These are phyloP conservation scores for Delonix regia DNA, from an alignment of 306 rosid species.

Conservation along the genomic window DNA sequence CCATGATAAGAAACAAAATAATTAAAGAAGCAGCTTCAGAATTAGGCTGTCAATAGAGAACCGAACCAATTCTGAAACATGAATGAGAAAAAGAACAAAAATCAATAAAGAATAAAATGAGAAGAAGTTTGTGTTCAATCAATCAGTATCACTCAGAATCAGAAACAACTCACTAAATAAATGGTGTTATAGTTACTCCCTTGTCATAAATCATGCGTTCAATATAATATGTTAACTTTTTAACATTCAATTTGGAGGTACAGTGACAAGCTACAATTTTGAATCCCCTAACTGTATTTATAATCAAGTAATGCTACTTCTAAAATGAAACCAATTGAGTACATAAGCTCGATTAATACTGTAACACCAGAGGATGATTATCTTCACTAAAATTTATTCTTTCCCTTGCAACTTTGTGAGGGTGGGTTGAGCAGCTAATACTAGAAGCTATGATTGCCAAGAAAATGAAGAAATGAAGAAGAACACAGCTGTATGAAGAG, in stretches of 20 bases:
- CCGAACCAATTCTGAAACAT: no score
- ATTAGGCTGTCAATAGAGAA: no score
- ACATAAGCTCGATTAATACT: neutral
- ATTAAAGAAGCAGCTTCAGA: no score
- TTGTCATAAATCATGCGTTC: neutral
- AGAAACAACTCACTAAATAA: no score
- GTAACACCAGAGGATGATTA: neutral
- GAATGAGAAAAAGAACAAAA: no score
- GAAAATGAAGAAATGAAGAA: neutral
- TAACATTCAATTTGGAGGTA: slow-evolving; percentile 1
- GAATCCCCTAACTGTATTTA: slow-evolving; percentile 16
- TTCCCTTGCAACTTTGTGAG: neutral
- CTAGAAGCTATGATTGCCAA: neutral
- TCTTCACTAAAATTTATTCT: neutral
- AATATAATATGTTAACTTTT: neutral
- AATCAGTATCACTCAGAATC: no score
- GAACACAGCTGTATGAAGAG: neutral
- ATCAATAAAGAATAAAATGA: no score
- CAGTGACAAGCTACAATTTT: neutral
- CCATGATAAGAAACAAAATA: no score
- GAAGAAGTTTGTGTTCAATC: no score
- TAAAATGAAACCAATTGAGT: neutral
- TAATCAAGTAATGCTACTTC: slow-evolving; percentile 1
- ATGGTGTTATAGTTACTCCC: neutral
- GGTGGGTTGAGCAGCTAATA: neutral